Base-by-base conservation (phyloP, 306 rosid species). In the Phaseolus lunatus region DNA sequence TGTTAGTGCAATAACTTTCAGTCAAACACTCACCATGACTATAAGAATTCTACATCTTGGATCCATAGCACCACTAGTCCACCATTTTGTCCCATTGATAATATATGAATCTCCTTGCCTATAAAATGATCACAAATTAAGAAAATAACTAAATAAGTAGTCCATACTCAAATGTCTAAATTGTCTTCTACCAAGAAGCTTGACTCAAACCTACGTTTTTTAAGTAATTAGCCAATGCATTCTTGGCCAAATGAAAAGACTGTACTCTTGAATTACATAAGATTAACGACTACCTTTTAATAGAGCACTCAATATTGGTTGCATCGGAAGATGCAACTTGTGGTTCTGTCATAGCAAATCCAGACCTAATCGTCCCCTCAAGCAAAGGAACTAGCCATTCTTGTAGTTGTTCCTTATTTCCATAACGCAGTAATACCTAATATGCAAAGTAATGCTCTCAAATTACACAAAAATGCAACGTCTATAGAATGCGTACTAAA, bases 1-100 rank as follows among this genome's bases (percentile, higher is more conserved):
- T 37, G 19, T 41, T 49, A 71, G 9, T 22, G 70, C 39, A 80
- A 76, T 48, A 73, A 52, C 18, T 57, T 57, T 47, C 58, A 64
- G 70, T 73, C 29, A 80, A 84, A 62, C 80, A 89, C 92, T 79
- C 79, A 95, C 99, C 99, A 95, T 95, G 80, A 91, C 90, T 80
- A 95, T 85, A 23, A 95, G 96, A 86, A 95, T 19, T 80, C 81
- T 88, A 85, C 99, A 95, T 82, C 99, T 89, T 13, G 97, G 98
- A 91, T 95, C 99, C 98, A 95, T 89, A 62, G 99, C 96, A 16
- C 99, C 99, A 67, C 98, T 95, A 58, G 97, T 95, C 97, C 97
- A 95, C 99, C 99, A 95, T 82, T 95, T 95, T 48, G 78, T 90
- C 84, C 98, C 98, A 68, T 89, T 92, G 82, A 95, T 89, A 73